Evolutionary conservation across 2,329 filamentous ascomycete genomes (phyloP).

Genomic region (Claviceps quebecensis): DNA sequence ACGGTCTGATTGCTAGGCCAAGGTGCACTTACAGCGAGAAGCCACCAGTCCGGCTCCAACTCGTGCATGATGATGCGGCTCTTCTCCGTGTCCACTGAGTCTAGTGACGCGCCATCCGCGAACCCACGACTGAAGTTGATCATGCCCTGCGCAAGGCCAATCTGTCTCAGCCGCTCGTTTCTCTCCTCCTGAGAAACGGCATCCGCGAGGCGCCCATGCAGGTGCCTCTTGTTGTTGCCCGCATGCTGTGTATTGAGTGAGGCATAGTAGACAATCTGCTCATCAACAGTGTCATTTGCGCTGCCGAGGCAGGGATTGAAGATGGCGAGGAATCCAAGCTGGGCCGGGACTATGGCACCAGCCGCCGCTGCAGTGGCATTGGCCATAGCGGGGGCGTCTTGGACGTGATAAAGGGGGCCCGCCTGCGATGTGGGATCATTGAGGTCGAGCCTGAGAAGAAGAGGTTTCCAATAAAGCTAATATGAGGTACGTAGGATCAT

Average conservation of each 20-base stretch:
- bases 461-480: too few relatives aligned
- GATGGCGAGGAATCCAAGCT: constrained; percentile 81
- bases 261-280: constrained; percentile 91
- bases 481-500: too few relatives aligned
- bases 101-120: constrained; percentile 59
- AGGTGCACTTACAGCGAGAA: constrained; percentile 57
- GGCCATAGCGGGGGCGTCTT: constrained; percentile 8
- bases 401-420: neutral
- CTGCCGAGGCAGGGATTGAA: constrained; percentile 75
- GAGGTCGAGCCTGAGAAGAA: neutral
- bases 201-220: constrained; percentile 27
- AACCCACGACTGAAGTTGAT: constrained; percentile 85
- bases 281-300: constrained; percentile 43
- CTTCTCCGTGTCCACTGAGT: constrained; percentile 84
- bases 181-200: constrained; percentile 47
- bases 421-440: neutral
- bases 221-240: constrained; percentile 27
- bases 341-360: constrained; percentile 45
- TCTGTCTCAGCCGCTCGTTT: constrained; percentile 80
- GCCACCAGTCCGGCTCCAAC: constrained; percentile 88
- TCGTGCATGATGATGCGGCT: constrained; percentile 73
- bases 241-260: constrained; percentile 35
- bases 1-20: neutral
- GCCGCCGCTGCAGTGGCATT: constrained; percentile 7
- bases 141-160: constrained; percentile 94